phyloP scores from a whole-genome alignment of 768 basidiomycete species.

The Podaxis sp. region DNA sequence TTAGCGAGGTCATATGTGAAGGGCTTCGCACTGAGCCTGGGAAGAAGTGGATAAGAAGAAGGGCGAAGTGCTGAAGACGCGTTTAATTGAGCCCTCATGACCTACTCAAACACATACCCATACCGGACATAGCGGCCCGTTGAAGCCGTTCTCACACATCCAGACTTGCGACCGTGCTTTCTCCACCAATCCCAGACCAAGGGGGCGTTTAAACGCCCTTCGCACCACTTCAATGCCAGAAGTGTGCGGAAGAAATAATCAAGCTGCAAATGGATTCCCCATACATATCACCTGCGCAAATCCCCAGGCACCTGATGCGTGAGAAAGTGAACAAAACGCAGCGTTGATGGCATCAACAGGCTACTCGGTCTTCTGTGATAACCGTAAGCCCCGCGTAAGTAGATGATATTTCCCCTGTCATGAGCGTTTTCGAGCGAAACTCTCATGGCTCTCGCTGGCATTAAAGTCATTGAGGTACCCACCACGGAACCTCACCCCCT shows the following conservation, averaged over 20 bases:
- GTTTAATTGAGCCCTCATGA: slow-evolving; percentile 1
- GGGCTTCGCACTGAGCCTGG: background rate
- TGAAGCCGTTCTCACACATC: background rate
- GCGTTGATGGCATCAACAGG: background rate
- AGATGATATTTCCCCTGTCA: background rate
- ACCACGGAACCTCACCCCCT: background rate
- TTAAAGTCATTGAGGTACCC: slow-evolving; percentile 51
- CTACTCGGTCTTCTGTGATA: slow-evolving; percentile 17
- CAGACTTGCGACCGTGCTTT: background rate
- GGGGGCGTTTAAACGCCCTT: background rate
- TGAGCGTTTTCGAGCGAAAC: background rate
- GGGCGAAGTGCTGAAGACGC: background rate
- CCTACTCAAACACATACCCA: background rate
- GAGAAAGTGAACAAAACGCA: too few species aligned
- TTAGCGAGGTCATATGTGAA: background rate
- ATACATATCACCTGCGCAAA: background rate
- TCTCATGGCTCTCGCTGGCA: slow-evolving; percentile 45
- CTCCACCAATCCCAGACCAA: background rate
- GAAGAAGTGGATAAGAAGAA: background rate
- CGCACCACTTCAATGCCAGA: background rate
- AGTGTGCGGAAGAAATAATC: background rate
- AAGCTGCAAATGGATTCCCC: background rate
- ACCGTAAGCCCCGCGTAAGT: slow-evolving; percentile 5
- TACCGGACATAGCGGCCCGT: background rate
- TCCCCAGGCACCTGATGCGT: too few species aligned